These are phyloP conservation scores for Mallotus nudiflorus DNA, from an alignment of 345 rosid genomes.

Conservation along the genomic window DNA sequence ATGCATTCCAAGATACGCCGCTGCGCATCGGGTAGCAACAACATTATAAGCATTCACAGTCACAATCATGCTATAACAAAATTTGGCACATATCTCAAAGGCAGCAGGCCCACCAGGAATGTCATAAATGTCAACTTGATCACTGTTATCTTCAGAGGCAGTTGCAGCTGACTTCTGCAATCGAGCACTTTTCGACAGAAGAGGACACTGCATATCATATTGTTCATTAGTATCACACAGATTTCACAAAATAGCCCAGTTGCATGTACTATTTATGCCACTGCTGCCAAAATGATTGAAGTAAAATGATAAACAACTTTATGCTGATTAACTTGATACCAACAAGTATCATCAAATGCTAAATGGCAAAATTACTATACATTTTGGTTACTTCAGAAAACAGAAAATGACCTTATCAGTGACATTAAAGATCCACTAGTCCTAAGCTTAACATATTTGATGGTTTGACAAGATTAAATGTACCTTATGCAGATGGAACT, in stretches of 20 bases:
- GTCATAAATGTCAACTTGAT: slow-evolving; percentile 60
- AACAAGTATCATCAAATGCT: slow-evolving; percentile 2
- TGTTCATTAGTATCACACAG: slow-evolving; percentile 15
- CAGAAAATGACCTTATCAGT: background rate
- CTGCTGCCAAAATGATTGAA: too few species aligned
- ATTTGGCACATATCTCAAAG: slow-evolving; percentile 81
- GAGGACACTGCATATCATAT: slow-evolving; percentile 64
- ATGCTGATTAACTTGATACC: background rate
- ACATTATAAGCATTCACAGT: slow-evolving; percentile 80
- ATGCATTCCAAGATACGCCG: slow-evolving; percentile 80
- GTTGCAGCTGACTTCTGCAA: slow-evolving; percentile 60
- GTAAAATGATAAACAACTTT: background rate
- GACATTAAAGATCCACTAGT: background rate
- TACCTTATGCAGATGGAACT: slow-evolving; percentile 87
- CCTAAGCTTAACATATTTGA: background rate
- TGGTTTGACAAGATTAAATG: slow-evolving; percentile 11
- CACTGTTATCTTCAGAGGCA: slow-evolving; percentile 40
- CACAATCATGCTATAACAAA: slow-evolving; percentile 81
- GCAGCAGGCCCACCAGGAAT: slow-evolving; percentile 83
- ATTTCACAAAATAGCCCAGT: background rate
- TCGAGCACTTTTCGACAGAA: slow-evolving; percentile 66
- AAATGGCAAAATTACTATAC: background rate
- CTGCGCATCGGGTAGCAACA: slow-evolving; percentile 68
- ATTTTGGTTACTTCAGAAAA: background rate
- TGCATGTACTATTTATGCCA: background rate